Conservation (phyloP, 306 rosid species). For the Fagus sylvatica region DNA sequence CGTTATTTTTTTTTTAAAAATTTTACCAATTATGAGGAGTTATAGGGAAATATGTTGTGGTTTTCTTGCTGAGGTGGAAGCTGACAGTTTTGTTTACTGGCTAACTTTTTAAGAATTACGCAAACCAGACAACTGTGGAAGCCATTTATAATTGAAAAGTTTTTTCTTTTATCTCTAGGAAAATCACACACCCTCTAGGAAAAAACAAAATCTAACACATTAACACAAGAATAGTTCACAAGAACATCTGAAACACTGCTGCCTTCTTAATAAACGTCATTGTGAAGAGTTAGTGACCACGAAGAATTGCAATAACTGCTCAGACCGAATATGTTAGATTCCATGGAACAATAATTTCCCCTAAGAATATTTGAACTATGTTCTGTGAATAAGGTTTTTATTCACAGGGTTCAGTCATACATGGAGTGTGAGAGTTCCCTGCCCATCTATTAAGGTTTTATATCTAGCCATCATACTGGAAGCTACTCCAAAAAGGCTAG, state of each 20-base stretch:
- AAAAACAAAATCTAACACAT: neutral
- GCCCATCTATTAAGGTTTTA: neutral
- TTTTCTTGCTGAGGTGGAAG: neutral
- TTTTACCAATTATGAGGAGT: neutral
- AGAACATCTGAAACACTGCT: neutral
- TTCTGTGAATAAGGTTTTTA: neutral
- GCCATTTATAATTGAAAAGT: neutral
- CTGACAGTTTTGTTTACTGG: neutral
- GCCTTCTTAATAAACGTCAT: neutral
- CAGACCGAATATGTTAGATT: neutral
- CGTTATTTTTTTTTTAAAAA: neutral
- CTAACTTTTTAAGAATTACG: neutral
- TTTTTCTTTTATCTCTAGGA: neutral
- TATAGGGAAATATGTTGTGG: too few species aligned
- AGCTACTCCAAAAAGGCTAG: neutral
- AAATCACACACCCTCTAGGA: neutral
- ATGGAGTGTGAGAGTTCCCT: neutral
- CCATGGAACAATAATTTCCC: neutral
- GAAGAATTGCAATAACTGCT: neutral
- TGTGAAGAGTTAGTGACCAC: neutral
- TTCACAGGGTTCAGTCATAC: neutral
- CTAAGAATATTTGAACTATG: neutral
- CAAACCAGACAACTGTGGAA: neutral
- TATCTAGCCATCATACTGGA: neutral
- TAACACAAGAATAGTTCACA: neutral